phyloP scores from a whole-genome alignment of 2,329 filamentous ascomycete genomes.

The Aspergillus novofumigatus region DNA sequence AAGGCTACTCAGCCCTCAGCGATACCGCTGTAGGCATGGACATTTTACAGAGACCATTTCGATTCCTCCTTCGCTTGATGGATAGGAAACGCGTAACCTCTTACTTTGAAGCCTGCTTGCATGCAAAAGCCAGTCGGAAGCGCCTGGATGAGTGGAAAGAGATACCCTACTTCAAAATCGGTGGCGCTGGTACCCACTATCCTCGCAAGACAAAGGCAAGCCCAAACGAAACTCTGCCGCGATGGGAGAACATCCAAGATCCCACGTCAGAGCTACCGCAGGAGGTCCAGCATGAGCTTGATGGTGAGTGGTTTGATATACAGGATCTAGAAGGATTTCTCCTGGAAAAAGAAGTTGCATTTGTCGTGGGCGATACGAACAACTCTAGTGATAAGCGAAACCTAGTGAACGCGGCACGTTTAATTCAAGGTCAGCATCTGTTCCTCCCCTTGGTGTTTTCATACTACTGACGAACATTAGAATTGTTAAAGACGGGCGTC shows the following conservation, averaged over 20 bases:
- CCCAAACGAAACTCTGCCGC: constrained; percentile 2
- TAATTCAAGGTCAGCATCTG: constrained; percentile 14
- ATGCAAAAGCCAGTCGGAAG: neutral
- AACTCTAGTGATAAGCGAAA: neutral
- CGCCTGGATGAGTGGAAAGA: neutral
- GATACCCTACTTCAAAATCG: constrained; percentile 1
- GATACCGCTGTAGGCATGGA: constrained; percentile 12
- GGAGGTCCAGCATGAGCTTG: constrained; percentile 12
- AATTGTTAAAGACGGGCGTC: constrained; percentile 14
- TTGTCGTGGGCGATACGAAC: constrained; percentile 7
- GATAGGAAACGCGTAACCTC: neutral
- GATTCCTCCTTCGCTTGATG: constrained; percentile 10
- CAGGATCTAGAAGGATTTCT: constrained; percentile 21
- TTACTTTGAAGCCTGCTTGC: neutral
- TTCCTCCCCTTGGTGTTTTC: neutral
- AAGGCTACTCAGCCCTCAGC: constrained; percentile 14
- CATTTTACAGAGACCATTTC: constrained; percentile 17
- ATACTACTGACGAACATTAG: constrained; percentile 11
- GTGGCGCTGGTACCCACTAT: constrained; percentile 19
- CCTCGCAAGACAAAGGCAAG: constrained; percentile 5
- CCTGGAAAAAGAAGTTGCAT: constrained; percentile 11
- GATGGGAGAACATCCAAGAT: constrained; percentile 11
- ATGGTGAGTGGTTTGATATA: constrained; percentile 24
- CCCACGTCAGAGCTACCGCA: constrained; percentile 10
- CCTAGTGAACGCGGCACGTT: constrained; percentile 9